Conservation (phyloP, 768 basidiomycete species). For the Termitomyces heimii region DNA sequence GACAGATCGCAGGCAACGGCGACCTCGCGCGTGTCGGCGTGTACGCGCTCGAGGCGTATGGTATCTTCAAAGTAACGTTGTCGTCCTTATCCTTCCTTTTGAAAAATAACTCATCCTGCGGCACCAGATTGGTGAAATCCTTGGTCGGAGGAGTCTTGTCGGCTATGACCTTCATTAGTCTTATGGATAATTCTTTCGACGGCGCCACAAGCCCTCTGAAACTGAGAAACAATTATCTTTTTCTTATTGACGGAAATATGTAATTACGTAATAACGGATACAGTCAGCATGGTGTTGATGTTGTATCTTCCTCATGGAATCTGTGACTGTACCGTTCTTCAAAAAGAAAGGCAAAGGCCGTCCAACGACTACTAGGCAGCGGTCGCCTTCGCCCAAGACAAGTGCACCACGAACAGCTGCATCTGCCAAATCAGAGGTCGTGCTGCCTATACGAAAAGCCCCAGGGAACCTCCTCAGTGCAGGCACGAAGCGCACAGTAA, state of each 20-base stretch:
- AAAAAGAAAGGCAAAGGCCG: constrained; percentile 76
- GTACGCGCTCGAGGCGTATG: constrained; percentile 83
- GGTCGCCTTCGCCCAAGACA: constrained; percentile 57
- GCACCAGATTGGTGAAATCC: constrained; percentile 76
- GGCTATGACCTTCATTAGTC: constrained; percentile 66
- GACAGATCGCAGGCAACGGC: constrained; percentile 51
- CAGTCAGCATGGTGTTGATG: no score
- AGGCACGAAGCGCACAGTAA: constrained; percentile 41
- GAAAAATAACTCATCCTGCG: neutral
- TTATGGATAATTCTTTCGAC: neutral
- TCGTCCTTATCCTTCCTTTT: neutral
- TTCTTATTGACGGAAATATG: no score
- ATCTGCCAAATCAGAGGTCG: constrained; percentile 58
- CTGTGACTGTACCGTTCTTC: constrained; percentile 75
- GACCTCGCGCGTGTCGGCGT: constrained; percentile 64
- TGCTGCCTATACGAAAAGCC: constrained; percentile 69
- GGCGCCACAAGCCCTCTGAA: no score
- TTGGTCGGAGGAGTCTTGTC: constrained; percentile 73
- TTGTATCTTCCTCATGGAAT: no score
- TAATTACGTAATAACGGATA: no score
- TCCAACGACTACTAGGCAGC: constrained; percentile 69
- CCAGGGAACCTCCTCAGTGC: constrained; percentile 62
- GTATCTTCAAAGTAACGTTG: constrained; percentile 72
- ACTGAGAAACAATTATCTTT: no score
- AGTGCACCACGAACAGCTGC: constrained; percentile 19